These are phyloP conservation scores for Pythium phragmitis DNA, from an alignment of 352 stramenopile genomes.

Conservation along the genomic window DNA sequence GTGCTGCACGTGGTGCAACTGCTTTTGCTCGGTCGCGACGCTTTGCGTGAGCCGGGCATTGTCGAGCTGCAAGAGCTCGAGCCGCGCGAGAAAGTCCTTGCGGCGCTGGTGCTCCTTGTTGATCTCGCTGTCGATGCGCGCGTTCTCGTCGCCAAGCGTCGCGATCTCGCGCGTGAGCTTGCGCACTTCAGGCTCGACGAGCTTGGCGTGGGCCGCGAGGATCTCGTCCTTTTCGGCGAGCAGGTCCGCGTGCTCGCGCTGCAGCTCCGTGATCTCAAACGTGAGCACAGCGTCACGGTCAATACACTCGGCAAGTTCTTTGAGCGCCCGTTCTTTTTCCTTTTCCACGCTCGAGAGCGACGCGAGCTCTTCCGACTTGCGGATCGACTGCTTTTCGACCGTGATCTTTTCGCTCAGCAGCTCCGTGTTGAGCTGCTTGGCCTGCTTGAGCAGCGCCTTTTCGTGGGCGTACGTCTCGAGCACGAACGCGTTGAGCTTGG, in stretches of 20 bases:
- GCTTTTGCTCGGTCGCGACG: slow-evolving; percentile 50
- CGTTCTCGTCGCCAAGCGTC: slow-evolving; percentile 61
- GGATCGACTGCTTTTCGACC: slow-evolving; percentile 85
- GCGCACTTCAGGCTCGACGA: slow-evolving; percentile 83
- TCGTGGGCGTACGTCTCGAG: slow-evolving; percentile 82
- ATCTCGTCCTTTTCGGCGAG: slow-evolving; percentile 74
- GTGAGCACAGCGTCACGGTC: slow-evolving; percentile 81
- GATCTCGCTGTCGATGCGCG: slow-evolving; percentile 70
- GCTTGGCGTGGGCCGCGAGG: slow-evolving; percentile 68
- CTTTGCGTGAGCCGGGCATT: slow-evolving; percentile 61
- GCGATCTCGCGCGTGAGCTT: slow-evolving; percentile 70
- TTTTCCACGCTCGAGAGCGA: slow-evolving; percentile 74
- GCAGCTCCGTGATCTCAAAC: slow-evolving; percentile 87
- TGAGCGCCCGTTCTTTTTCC: slow-evolving; percentile 75
- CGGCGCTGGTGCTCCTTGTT: slow-evolving; percentile 66
- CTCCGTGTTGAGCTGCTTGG: slow-evolving; percentile 83
- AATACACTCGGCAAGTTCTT: slow-evolving; percentile 73
- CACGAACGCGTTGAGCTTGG: slow-evolving; percentile 63
- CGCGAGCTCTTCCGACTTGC: slow-evolving; percentile 77
- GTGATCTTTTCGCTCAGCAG: slow-evolving; percentile 85
- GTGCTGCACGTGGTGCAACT: slow-evolving; percentile 58
- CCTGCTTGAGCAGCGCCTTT: slow-evolving; percentile 74
- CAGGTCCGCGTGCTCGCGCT: slow-evolving; percentile 78
- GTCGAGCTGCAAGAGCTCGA: slow-evolving; percentile 60
- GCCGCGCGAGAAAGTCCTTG: slow-evolving; percentile 51